Evolutionary conservation across 2,329 filamentous ascomycete species (phyloP), one percentile per base, ranked within the genome.

Genomic region (Lasiodiplodia theobromae): DNA sequence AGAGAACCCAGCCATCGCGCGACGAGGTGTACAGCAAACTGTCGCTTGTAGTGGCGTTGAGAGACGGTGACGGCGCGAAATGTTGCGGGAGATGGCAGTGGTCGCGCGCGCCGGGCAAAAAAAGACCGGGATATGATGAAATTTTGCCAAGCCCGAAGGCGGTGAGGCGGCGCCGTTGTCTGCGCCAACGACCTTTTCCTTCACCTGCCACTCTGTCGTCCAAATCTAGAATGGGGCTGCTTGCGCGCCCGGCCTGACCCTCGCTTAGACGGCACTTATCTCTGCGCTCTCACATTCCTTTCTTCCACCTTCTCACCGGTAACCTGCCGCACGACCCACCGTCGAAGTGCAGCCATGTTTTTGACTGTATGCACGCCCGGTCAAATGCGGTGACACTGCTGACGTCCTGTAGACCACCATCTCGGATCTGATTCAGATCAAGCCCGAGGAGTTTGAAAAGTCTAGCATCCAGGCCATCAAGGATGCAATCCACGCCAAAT

Each of bases 401-500:
- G 60, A 64, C 47, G 44, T 52, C 28, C 38, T 23, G 34, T 62
- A 97, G 96, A 96, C 94, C 53, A 97, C 96, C 73, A 90, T 99
- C 74, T 91, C 94, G 74, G 96, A 99, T 84, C 86, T 99, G 74
- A 93, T 99, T 73, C 93, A 97, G 81, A 96, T 99, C 82, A 87
- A 88, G 38, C 96, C 96, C 1, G 88, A 93, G 75, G 92, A 97
- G 77, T 97, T 98, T 77, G 87, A 89, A 70, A 96, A 96, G 80
- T 86, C 89, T 70, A 96, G 92, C 76, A 87, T 89, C 38, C 87
- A 94, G 71, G 93, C 94, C 1, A 93, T 99, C 71, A 94, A 97
- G 81, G 94, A 99, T 82, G 96, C 96, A 75, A 96, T 99, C 82
- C 98, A 99, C 79, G 87, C 90, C 71, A 99, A 99, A 82, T 99